These are phyloP conservation scores for Rhodocollybia butyracea DNA, from an alignment of 768 basidiomycete genomes.

Conservation along the genomic window DNA sequence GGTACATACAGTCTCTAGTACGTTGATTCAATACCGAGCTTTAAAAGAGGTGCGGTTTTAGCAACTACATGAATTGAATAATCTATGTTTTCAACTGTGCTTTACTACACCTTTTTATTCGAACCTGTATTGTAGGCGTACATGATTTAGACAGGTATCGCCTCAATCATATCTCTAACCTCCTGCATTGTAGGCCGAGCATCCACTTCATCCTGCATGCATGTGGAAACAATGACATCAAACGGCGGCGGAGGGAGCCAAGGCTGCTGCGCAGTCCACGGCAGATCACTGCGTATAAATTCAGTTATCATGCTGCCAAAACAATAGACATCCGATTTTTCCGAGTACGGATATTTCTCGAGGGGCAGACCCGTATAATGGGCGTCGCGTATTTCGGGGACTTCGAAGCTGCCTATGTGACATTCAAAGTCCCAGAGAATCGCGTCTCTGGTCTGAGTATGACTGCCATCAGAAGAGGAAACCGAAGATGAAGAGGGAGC, in stretches of 20 bases:
- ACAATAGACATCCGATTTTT: constrained; percentile 13
- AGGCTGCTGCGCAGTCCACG: background rate
- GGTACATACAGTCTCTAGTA: too few species aligned
- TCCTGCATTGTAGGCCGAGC: constrained; percentile 9
- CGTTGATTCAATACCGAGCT: too few species aligned
- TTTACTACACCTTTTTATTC: too few species aligned
- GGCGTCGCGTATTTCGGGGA: constrained; percentile 10
- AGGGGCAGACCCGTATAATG: background rate
- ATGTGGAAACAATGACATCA: constrained; percentile 5
- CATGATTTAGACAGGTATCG: constrained; percentile 3
- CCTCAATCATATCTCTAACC: constrained; percentile 11
- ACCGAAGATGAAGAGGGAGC: background rate
- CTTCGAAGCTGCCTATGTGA: constrained; percentile 4
- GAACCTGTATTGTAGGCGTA: too few species aligned
- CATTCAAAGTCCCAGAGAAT: constrained; percentile 11
- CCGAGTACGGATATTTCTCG: constrained; percentile 6
- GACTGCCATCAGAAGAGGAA: too few species aligned
- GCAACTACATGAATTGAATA: too few species aligned
- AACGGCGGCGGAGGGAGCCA: constrained; percentile 14
- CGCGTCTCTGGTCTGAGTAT: too few species aligned
- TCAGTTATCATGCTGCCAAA: constrained; percentile 11
- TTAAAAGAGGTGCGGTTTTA: too few species aligned
- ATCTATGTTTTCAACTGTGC: too few species aligned
- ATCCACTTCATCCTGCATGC: constrained; percentile 1
- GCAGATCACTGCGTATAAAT: constrained; percentile 10